phyloP scores from a whole-genome alignment of 2,329 filamentous ascomycete species.

The Claviceps purpurea region DNA sequence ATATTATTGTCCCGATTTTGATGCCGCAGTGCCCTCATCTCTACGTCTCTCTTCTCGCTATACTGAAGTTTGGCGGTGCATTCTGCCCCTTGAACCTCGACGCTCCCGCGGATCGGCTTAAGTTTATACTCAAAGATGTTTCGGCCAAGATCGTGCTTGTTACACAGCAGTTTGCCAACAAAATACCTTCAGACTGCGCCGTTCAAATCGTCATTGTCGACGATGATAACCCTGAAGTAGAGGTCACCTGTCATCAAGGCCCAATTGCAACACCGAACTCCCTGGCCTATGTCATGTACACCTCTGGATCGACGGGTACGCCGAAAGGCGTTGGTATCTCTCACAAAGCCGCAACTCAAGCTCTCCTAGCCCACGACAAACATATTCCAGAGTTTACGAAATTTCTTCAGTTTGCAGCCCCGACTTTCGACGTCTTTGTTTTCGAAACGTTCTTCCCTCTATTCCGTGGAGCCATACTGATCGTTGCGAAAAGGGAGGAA shows the following conservation, averaged over 20 bases:
- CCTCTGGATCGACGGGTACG: slow-evolving; percentile 76
- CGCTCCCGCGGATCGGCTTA: slow-evolving; percentile 60
- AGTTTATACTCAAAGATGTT: slow-evolving; percentile 71
- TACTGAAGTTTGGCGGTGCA: slow-evolving; percentile 68
- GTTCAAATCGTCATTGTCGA: slow-evolving; percentile 24
- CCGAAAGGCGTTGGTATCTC: slow-evolving; percentile 81
- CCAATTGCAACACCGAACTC: slow-evolving; percentile 20
- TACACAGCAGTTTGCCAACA: slow-evolving; percentile 31
- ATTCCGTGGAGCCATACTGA: slow-evolving; percentile 58
- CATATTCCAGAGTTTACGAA: slow-evolving; percentile 64
- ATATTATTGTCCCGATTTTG: slow-evolving; percentile 58
- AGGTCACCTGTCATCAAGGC: slow-evolving; percentile 1
- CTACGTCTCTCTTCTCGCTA: slow-evolving; percentile 64
- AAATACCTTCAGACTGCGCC: slow-evolving; percentile 20
- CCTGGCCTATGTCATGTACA: slow-evolving; percentile 86
- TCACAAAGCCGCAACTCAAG: slow-evolving; percentile 68
- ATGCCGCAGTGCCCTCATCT: slow-evolving; percentile 64
- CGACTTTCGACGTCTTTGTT: slow-evolving; percentile 87
- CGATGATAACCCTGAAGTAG: background rate
- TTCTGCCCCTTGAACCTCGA: slow-evolving; percentile 79
- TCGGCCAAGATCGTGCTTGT: slow-evolving; percentile 56
- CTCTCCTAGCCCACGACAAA: slow-evolving; percentile 64
- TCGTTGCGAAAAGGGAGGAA: slow-evolving; percentile 52
- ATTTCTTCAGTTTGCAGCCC: slow-evolving; percentile 84
- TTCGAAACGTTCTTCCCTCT: slow-evolving; percentile 92